Evolutionary conservation across 345 rosid genomes (phyloP), one percentile per base, ranked within the genome.

Genomic region (Angophora floribunda): DNA sequence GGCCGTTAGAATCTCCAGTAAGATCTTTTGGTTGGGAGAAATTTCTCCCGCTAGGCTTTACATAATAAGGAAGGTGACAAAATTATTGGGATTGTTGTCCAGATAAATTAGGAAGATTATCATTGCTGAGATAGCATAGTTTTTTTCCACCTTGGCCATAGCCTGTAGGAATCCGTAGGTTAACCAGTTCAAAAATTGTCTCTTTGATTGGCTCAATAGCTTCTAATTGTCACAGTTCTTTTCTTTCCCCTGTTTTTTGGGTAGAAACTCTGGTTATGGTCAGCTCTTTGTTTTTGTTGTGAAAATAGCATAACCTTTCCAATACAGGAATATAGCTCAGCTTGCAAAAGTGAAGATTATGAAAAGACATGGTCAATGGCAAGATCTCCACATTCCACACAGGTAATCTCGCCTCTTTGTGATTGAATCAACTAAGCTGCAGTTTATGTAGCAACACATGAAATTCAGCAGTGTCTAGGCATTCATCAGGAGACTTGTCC

Each of bases 281-380:
- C 80, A 32, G 82, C 82, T 75, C 49, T 75, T 75, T 41, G 82
- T 75, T 0, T 28, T 75, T 75, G 82, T 19, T 0, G 79, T 65
- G 44, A 85, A 70, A 80, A 53, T 86, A 90, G 61, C 44, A 14
- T 78, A 30, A 79, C 44, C 61, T 75, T 87, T n/a, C 51, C 65
- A 13, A 0, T 80, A 82, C 92, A 96, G 99, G 94, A 96, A 96
- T 91, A 93, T 97, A 90, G 96, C 98, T 63, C 97, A 97, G 89
- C 95, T 97, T 85, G 95, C 96, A 7, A 94, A 94, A 91, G 99
- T 97, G 89, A 95, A 95, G 93, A 86, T 95, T 92, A 94, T 95
- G 96, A 94, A 93, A 87, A 91, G 82, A 75, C 91, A 91, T 82
- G 96, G 96, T 87, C 87, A 93, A 85, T 97, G 99, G 98, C 87